Base-by-base conservation (phyloP, 805 yeast species). In the Teunomyces funiuensis region DNA sequence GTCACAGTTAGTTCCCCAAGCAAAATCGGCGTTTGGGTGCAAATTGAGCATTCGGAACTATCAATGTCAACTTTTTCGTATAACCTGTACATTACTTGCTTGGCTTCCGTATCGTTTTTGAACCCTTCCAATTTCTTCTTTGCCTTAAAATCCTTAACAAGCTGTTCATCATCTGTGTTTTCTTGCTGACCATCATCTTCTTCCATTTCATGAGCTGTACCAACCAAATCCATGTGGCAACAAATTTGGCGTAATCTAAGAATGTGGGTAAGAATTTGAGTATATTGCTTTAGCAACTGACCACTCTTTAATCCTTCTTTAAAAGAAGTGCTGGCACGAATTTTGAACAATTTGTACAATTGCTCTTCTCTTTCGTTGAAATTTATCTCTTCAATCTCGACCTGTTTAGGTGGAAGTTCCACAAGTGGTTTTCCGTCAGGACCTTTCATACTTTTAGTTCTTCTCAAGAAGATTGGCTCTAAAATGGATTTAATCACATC, bases 371-470 rank as follows among this genome's bases (percentile, higher is more conserved):
- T 70, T 27, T 79, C 80, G 38, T 80, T 80, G 52, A 91, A 81
- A 40, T 73, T 70, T 10, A 91, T 71, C 41, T 76, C 77, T 52
- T 87, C 87, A 29, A 89, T 77, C 0, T 74, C 63, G 5, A 91
- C 80, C 43, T 82, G 83, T 54, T 88, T 89, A 0, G 77, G 71
- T 0, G 98, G 98, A 19, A 91, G 64, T 28, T 72, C 77, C 0
- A 91, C 93, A 36, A 91, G 61, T 1, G 85, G 81, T 17, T 74
- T 71, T 0, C 97, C 97, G 52, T 86, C 74, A 5, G 62, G 65
- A 50, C 77, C 88, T 52, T 77, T 84, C 88, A 89, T 91, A 46
- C 74, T 78, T 53, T 91, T 91, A 0, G 97, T 90, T 54, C 98
- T 71, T 52, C 98, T 74, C 47, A 91, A 61, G 22, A 89, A 68